Evolutionary conservation across 2,329 filamentous ascomycete genomes (phyloP), one percentile per base, ranked within the genome.

Genomic region (Chaetomium sp.): DNA sequence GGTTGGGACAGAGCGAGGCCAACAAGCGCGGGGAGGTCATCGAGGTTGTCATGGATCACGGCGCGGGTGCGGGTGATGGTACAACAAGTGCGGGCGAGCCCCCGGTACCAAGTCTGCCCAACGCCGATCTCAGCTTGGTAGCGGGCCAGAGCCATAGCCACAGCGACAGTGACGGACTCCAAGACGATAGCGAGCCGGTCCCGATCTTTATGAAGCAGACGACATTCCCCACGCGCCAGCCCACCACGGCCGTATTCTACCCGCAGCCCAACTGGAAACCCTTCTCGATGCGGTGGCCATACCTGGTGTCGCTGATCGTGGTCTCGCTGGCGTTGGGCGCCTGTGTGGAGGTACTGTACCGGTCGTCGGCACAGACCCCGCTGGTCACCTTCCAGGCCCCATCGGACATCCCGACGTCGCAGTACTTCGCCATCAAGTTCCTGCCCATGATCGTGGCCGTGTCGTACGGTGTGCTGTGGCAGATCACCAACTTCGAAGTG

Each of bases 191-290:
- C 37, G 59, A 65, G 14, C 63, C 66, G 5, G 62, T 40, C 11
- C 52, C 52, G 36, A 55, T 55, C 27, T 49, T 66, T 8, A 68
- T 68, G 58, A 71, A 71, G 5, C 71, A 68, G 27, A 70, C 72
- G 11, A 74, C 70, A 1, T 71, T 74, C 44, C 67, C 71, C 3
- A 61, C 62, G n/a, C 69, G 68, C 40, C 66, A 69, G 12, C 68
- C 71, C 53, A 71, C 71, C 51, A 74, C 74, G 0, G 72, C 81
- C 53, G 69, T 82, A 0, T 84, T 83, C 61, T 85, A 82, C 59
- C 82, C 82, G 0, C 79, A 81, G 56, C 80, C 82, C 2, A 79
- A 87, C 66, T 87, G 84, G 84, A 85, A 82, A 65, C 84, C 84
- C 0, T 79, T 84, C 58, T 78, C 79, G 0, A 86, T 87, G 81